Percentiles rank a stretch among this genome's conserved stretches.
These are phyloP conservation scores for Ganoderma lucidum DNA, from an alignment of 1,284 basidiomycete species.

Conservation along the genomic window DNA sequence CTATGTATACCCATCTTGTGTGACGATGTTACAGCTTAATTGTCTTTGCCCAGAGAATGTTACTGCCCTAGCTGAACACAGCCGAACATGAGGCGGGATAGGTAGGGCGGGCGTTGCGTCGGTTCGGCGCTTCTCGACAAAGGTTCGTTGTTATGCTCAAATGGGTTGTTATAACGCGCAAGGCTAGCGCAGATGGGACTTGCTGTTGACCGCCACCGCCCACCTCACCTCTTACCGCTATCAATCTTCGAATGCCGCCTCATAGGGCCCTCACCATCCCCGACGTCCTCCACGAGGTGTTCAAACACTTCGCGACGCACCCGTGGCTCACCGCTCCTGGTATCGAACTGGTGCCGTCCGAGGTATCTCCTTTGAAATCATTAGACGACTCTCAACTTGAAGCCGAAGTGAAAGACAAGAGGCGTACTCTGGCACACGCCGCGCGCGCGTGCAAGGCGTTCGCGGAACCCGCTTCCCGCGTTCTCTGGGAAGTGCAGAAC, in stretches of 20 bases:
- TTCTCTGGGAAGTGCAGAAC: neutral
- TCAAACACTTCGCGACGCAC: neutral
- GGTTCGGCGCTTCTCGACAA: too few relatives aligned
- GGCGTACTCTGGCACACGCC: neutral
- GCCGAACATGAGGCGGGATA: too few relatives aligned
- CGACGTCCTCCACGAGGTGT: neutral
- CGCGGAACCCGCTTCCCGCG: neutral
- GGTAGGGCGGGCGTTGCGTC: too few relatives aligned
- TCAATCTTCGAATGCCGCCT: neutral
- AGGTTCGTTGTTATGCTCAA: too few relatives aligned
- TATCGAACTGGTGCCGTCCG: neutral
- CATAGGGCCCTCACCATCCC: neutral
- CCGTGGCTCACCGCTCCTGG: neutral
- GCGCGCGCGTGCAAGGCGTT: conserved; percentile 3
- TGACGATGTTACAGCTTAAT: neutral
- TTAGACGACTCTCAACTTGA: neutral
- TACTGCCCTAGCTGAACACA: too few relatives aligned
- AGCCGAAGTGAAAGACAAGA: neutral
- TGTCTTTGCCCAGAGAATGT: neutral
- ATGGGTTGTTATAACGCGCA: too few relatives aligned
- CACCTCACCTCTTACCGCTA: too few relatives aligned
- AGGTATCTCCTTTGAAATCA: neutral
- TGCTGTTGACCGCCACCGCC: too few relatives aligned
- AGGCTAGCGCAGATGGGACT: too few relatives aligned
- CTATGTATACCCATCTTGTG: neutral